These are phyloP conservation scores for Cornus suecica DNA, from an alignment of 148 eudicot genomes.

Conservation along the genomic window DNA sequence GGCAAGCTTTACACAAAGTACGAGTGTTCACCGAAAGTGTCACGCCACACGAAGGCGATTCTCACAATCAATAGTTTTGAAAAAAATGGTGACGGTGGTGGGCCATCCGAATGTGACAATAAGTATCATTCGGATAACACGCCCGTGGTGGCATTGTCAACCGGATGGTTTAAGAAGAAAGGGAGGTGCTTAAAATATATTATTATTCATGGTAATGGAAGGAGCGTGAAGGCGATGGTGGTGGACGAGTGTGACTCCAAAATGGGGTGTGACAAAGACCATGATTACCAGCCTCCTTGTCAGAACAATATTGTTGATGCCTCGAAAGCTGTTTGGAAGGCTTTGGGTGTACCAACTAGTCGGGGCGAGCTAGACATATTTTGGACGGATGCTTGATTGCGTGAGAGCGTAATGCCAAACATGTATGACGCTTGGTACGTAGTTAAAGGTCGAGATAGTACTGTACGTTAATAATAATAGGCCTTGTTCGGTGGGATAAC, in stretches of 20 bases:
- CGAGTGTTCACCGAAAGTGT: constrained; percentile 7
- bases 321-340: constrained; percentile 41
- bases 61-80: neutral
- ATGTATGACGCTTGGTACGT: no score
- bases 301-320: constrained; percentile 37
- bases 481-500: no score
- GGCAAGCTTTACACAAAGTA: constrained; percentile 1
- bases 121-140: neutral
- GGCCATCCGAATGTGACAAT: neutral
- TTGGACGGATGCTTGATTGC: constrained; percentile 39
- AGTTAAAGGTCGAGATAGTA: no score
- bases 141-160: constrained; percentile 4
- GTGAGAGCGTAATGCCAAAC: no score
- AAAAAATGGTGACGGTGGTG: constrained; percentile 4
- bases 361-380: constrained; percentile 32
- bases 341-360: constrained; percentile 23
- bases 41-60: neutral
- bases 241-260: constrained; percentile 13
- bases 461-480: no score
- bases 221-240: constrained; percentile 1
- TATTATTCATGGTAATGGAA: neutral
- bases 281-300: constrained; percentile 15
- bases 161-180: neutral
- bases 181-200: neutral
- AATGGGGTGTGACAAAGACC: neutral